Evolutionary conservation across 2,329 filamentous ascomycete genomes (phyloP), one percentile per base, ranked within the genome.

Genomic region (Penicillium sp.): DNA sequence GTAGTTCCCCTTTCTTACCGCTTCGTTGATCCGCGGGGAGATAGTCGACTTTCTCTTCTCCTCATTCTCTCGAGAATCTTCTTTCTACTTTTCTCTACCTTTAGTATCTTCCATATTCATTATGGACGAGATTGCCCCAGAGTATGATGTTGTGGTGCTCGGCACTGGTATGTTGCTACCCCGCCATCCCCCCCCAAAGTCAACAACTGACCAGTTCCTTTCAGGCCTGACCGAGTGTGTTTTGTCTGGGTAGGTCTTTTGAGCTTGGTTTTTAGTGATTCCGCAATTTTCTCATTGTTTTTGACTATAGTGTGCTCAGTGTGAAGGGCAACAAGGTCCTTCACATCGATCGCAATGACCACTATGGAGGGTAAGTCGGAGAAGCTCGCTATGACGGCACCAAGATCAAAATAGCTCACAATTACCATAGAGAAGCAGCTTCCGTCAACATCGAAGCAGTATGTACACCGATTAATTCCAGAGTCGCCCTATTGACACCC

Each of bases 281-380:
- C 18, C 1, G n/a, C 2, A 12, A 15, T 23, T 59, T 44, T 45
- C 46, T 65, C 48, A 66, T 68, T 55, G 64, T 62, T 15, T 16
- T 55, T 16, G 49, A 49, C 52, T 63, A 57, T 68, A 91, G 92
- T 77, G 92, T 99, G 59, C 81, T 97, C 73, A 96, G 91, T 80
- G 93, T 97, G 70, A 97, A 97, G 83, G 93, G 93, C 76, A 93
- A 96, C 83, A 97, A 97, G 82, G 94, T 99, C 72, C 85, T 99
- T 63, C 94, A 99, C 81, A 96, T 99, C 75, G 94, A 97, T 80
- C 88, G 92, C 73, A 97, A 97, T 75, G 91, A 96, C 75, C 92
- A 97, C 81, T 97, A 97, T 72, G 94, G 94, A 84, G 94, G 91
- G 92, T 96, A 80, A 70, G 89, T 82, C 42, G 31, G 40, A 41